Evolutionary conservation across 1,284 basidiomycete species (phyloP).

Genomic region (Chondrostereum purpureum): DNA sequence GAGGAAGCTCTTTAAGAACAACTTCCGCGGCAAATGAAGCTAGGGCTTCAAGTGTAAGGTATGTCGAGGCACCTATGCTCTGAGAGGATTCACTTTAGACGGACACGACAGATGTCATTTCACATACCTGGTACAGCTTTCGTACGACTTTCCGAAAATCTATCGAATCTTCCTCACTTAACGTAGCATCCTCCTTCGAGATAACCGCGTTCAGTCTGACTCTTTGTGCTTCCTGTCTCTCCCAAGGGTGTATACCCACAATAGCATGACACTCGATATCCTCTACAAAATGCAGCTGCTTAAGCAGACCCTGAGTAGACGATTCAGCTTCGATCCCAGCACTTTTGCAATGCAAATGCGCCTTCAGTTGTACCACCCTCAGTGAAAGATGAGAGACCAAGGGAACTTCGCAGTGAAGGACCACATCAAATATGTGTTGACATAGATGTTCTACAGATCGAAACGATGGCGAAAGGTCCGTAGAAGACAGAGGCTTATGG

Average conservation of each 20-base stretch:
- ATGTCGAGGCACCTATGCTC: conserved; percentile 42
- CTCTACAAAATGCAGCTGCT: conserved; percentile 34
- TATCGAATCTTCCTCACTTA: conserved; percentile 17
- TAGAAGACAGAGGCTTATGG: conserved; percentile 13
- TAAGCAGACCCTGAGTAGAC: conserved; percentile 16
- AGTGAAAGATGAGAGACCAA: conserved; percentile 26
- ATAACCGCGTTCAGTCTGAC: conserved; percentile 57
- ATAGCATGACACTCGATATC: conserved; percentile 54
- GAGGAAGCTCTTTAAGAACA: conserved; percentile 23
- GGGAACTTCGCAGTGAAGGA: conserved; percentile 32
- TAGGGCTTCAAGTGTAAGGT: conserved; percentile 72
- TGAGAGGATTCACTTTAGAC: too few species aligned
- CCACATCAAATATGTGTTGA: conserved; percentile 34
- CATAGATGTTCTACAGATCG: conserved; percentile 36
- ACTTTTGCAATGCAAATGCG: conserved; percentile 45
- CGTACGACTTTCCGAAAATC: conserved; percentile 25
- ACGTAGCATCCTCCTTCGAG: conserved; percentile 19
- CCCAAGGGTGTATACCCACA: conserved; percentile 70
- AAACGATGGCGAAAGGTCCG: conserved; percentile 22
- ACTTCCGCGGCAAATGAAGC: conserved; percentile 52
- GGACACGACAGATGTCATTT: too few species aligned
- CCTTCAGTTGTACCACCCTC: conserved; percentile 41
- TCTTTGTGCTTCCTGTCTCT: conserved; percentile 63
- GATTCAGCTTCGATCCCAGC: conserved; percentile 37
- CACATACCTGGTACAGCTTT: conserved; percentile 25